Evolutionary conservation across 768 basidiomycete species (phyloP), one percentile per base, ranked within the genome.

Genomic region (Rhizopogon vinicolor): DNA sequence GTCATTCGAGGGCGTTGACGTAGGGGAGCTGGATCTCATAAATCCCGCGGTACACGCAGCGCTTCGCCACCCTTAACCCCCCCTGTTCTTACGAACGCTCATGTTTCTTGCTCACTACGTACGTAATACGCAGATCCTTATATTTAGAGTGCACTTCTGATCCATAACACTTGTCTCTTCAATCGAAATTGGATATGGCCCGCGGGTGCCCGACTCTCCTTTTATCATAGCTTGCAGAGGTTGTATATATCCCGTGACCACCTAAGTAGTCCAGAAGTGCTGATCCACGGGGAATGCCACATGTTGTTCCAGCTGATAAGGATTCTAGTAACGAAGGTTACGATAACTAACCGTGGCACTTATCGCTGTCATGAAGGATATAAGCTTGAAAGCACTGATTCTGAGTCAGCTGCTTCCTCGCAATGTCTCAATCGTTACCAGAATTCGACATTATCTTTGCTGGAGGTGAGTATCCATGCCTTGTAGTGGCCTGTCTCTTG

Each of bases 1-100:
- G 57, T 81, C 87, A 42, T 91, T 91, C 64, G 73, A 75, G n/a
- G 87, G 86, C 0, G 80, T 91, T n/a, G 88, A 91, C 62, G 61
- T 82, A 43, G 65, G 70, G 10, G 83, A 82, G 58, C 74, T 91
- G 41, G 88, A 91, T 65, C 75, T 91, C 28, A 77, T 89, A 68
- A n/a, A 68, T 60, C 46, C 75, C 3, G 50, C 59, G 42, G 60
- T 41, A 16, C 29, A 65, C 31, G 37, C 51, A 18, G 62, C 43
- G 63, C 37, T 28, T 12, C 39, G 44, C 10, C 52, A 59, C 43
- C 37, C 39, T 10, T 49, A 29, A 8, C 19, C 13, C 3, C 33
- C 5, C 9, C 22, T 29, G 19, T 16, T 22, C 25, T 40, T 31
- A 25, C 2, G 18, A 31, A 49, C 44, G 7, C 43, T 44, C 4